Base-by-base conservation (phyloP, 2,329 filamentous ascomycete species). In the Sporothrix pallida region DNA sequence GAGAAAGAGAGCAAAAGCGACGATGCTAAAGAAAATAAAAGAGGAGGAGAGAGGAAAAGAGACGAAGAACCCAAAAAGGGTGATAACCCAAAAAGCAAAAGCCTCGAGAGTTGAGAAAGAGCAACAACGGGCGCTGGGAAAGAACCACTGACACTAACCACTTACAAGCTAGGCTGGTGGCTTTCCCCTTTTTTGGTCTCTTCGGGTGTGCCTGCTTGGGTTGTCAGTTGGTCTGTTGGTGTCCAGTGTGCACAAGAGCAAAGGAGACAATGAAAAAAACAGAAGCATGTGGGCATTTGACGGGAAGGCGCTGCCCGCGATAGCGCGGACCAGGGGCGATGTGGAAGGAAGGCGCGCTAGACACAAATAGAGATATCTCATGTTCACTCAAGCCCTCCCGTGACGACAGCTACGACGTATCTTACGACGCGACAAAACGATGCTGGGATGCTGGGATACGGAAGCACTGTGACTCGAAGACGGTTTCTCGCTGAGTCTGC, bases 291-390 rank as follows among this genome's bases (percentile, higher is more conserved):
- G 65, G 70, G 56, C 69, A 10, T 46, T 26, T 8, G 15, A 67
- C 74, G 74, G 74, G 74, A 75, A 75, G 74, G 72, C 72, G 69
- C 72, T 73, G 74, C 71, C 74, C 74, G 74, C 48, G 68, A 65
- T 67, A 50, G 70, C 23, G 44, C 48, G 73, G 73, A 17, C 63
- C 42, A 46, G 62, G 70, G 42, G 10, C 44, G 42, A 46, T 46
- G 13, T 67, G 17, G 20, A 12, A 46, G 42, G 23, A 60, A 70
- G 63, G 44, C 46, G 44, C 71, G 73, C 71, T 73, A 73, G 52
- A 71, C 13, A 52, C 8, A 48, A 56, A 46, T 23, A 31, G 44
- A 42, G 54, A 37, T 17, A 50, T 20, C 31, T 17, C 44, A 8
- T 63, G 31, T 44, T 44, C 37, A n/a, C 60, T 42, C 56, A 26